These are phyloP conservation scores for Sarcodon sp. DNA, from an alignment of 768 basidiomycete genomes.

Conservation along the genomic window DNA sequence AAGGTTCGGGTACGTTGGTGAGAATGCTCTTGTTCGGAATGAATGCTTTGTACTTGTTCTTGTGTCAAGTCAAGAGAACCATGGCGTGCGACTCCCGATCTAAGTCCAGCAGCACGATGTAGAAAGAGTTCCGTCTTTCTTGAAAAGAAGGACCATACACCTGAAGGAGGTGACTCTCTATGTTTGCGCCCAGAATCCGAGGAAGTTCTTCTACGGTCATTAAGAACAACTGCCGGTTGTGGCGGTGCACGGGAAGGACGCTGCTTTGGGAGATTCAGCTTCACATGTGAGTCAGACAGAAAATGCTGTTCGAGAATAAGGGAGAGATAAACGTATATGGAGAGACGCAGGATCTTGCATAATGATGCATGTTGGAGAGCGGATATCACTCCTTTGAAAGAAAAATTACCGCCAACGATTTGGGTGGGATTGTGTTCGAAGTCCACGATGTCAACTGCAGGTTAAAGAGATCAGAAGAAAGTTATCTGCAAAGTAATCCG, in stretches of 20 bases:
- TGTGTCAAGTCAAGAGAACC: constrained; percentile 27
- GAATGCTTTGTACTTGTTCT: constrained; percentile 6
- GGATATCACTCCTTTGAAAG: constrained; percentile 32
- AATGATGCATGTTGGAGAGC: constrained; percentile 29
- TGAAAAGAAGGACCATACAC: constrained; percentile 23
- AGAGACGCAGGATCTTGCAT: constrained; percentile 33
- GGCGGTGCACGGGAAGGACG: constrained; percentile 11
- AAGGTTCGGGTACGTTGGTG: constrained; percentile 17
- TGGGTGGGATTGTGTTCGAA: constrained; percentile 14
- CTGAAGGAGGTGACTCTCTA: constrained; percentile 11
- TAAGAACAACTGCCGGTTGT: not conserved
- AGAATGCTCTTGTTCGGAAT: constrained; percentile 3
- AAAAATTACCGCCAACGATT: constrained; percentile 53
- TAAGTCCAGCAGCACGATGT: constrained; percentile 13
- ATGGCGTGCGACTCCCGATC: constrained; percentile 15
- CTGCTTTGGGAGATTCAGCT: constrained; percentile 26
- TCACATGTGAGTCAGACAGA: constrained; percentile 35
- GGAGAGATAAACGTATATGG: constrained; percentile 42
- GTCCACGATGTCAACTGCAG: constrained; percentile 2
- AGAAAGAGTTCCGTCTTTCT: constrained; percentile 22
- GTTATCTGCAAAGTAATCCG: not conserved
- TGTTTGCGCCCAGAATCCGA: constrained; percentile 10
- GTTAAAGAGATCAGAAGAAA: not conserved
- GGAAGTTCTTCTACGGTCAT: constrained; percentile 5
- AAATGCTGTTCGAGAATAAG: constrained; percentile 50